Conservation (phyloP, 1,139 yeast genomes). For the Arxiozyma telluris region DNA sequence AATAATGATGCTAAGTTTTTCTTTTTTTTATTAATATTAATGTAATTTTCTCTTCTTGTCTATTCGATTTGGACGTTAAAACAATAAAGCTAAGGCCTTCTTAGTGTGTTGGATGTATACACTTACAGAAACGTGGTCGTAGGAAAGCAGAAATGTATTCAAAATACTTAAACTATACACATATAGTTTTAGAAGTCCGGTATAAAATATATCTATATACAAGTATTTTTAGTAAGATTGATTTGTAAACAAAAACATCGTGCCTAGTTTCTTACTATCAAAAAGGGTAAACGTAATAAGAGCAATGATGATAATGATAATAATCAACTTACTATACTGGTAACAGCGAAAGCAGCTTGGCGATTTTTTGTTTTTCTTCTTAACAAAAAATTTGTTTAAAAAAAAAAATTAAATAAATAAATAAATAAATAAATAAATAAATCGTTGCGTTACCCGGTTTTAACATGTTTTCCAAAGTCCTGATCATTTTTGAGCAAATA, state of each 20-base stretch:
- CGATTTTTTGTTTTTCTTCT: too few relatives aligned
- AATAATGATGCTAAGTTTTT: not conserved
- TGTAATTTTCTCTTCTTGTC: too few relatives aligned
- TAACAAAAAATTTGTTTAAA: too few relatives aligned
- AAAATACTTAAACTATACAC: not conserved
- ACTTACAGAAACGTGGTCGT: not conserved
- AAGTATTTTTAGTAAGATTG: not conserved
- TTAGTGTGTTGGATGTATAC: not conserved
- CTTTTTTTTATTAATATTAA: too few relatives aligned
- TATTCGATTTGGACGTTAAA: not conserved
- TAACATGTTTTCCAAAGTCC: too few relatives aligned
- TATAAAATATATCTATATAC: not conserved
- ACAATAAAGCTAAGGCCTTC: not conserved
- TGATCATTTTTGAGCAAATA: too few relatives aligned
- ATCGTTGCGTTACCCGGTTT: too few relatives aligned
- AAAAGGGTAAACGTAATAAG: not conserved
- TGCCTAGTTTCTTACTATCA: not conserved
- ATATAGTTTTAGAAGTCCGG: too few relatives aligned
- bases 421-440: too few relatives aligned
- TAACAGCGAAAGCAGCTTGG: too few relatives aligned
- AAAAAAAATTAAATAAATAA: too few relatives aligned
- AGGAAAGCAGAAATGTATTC: not conserved
- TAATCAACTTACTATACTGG: not conserved
- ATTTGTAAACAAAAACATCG: not conserved
- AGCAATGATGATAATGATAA: not conserved